Percentiles rank a stretch among this genome's conserved stretches.
phyloP scores from a whole-genome alignment of 495 filamentous ascomycete species.

The Hypomontagnella monticulosa region DNA sequence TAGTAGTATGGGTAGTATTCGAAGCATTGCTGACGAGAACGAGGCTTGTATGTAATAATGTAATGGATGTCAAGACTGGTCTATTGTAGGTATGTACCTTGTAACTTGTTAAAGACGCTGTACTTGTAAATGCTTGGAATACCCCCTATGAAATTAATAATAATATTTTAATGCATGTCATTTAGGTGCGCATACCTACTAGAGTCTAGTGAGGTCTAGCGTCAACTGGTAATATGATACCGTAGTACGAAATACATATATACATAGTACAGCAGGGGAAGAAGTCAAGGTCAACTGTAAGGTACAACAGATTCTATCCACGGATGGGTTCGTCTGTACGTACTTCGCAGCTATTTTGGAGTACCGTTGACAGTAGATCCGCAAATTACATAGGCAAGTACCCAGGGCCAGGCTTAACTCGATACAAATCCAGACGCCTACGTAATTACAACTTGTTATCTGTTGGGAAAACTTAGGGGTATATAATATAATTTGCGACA shows the following conservation, averaged over 20 bases:
- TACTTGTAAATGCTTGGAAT: not conserved
- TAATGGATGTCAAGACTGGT: too few relatives aligned
- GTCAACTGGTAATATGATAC: constrained; percentile 18
- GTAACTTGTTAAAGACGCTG: too few relatives aligned
- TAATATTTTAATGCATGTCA: constrained; percentile 44
- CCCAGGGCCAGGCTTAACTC: too few relatives aligned
- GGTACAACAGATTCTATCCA: too few relatives aligned
- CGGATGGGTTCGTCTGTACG: not conserved
- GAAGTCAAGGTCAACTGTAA: too few relatives aligned
- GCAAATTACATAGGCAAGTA: constrained; percentile 21
- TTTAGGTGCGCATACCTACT: constrained; percentile 35
- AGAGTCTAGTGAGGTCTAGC: constrained; percentile 35
- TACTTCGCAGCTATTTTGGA: constrained; percentile 22
- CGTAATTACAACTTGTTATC: constrained; percentile 8
- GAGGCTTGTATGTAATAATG: constrained; percentile 28
- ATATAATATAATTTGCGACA: too few relatives aligned
- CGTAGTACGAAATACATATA: constrained; percentile 4
- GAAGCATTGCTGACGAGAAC: constrained; percentile 31
- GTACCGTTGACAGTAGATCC: too few relatives aligned
- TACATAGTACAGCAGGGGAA: constrained; percentile 5
- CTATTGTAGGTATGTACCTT: not conserved
- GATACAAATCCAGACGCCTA: not conserved
- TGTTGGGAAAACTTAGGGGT: constrained; percentile 16
- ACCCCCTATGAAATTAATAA: constrained; percentile 38
- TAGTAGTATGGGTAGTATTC: constrained; percentile 2